Conservation (phyloP, 164 flowering plant genomes). For the Brasenia schreberi region DNA sequence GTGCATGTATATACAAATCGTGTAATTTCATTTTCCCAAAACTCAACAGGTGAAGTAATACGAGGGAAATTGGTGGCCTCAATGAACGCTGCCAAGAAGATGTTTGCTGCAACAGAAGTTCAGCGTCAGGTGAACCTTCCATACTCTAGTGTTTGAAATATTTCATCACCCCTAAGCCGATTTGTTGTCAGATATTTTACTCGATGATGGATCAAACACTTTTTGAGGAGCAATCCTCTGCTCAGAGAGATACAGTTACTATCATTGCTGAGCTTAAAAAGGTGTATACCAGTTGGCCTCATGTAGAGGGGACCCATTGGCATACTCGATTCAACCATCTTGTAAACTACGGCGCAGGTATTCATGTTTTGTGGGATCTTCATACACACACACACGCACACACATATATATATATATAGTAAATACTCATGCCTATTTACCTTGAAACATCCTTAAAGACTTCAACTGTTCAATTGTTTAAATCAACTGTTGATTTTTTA, state of each 20-base stretch:
- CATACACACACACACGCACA: neutral
- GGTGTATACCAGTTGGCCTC: conserved; percentile 59
- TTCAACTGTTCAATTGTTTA: neutral
- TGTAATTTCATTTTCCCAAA: too few relatives aligned
- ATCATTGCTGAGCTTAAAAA: conserved; percentile 61
- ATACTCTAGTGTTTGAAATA: neutral
- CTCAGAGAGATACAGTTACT: conserved; percentile 40
- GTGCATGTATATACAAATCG: too few relatives aligned
- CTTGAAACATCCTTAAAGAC: too few relatives aligned
- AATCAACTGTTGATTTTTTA: neutral
- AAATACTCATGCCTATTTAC: neutral
- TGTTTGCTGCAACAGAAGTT: conserved; percentile 90
- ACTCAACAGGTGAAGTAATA: conserved; percentile 79
- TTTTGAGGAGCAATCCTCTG: conserved; percentile 41
- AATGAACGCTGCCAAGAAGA: conserved; percentile 66
- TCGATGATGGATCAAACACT: conserved; percentile 76
- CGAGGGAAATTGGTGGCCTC: conserved; percentile 79
- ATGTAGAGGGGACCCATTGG: conserved; percentile 93
- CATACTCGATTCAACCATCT: conserved; percentile 87
- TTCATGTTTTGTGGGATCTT: neutral
- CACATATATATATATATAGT: too few relatives aligned
- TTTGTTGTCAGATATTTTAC: conserved; percentile 51
- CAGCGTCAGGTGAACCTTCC: conserved; percentile 70
- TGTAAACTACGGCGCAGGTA: conserved; percentile 87
- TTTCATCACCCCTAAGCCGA: neutral